phyloP scores from a whole-genome alignment of 331 rosid species.

The Spiraea crenata region DNA sequence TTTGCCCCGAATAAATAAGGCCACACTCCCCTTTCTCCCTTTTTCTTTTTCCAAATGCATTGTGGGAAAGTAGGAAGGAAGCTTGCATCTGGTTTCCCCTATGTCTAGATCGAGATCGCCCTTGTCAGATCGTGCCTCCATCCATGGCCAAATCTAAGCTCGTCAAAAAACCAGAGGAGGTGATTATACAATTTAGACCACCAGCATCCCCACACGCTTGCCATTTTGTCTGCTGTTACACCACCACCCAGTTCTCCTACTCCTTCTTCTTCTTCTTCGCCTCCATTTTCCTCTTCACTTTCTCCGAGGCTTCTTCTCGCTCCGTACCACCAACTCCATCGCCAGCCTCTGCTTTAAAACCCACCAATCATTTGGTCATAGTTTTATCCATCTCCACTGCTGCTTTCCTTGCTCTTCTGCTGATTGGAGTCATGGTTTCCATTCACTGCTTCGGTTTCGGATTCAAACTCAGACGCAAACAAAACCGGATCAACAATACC shows the following conservation, averaged over 20 bases:
- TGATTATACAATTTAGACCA: not conserved
- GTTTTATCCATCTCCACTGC: not conserved
- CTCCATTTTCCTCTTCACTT: conserved; percentile 9
- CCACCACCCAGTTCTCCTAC: conserved; percentile 1
- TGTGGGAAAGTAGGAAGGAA: conserved; percentile 2
- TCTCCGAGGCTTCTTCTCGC: conserved; percentile 29
- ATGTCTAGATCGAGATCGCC: conserved; percentile 10
- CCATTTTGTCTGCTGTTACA: conserved; percentile 1
- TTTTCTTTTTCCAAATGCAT: not conserved
- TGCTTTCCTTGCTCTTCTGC: not conserved
- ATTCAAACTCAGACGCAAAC: not conserved
- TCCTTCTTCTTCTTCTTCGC: conserved; percentile 17
- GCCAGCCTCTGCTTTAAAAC: not conserved
- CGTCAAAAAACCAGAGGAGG: not conserved
- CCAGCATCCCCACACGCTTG: not conserved
- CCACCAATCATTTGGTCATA: not conserved
- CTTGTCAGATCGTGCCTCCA: conserved; percentile 6
- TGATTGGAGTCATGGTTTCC: conserved; percentile 6
- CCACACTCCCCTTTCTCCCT: not conserved
- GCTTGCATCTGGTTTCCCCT: conserved; percentile 4
- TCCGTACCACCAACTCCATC: conserved; percentile 7
- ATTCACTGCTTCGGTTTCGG: conserved; percentile 3
- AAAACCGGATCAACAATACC: not conserved
- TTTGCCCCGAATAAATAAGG: too few species aligned
- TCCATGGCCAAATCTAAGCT: conserved; percentile 12